These are phyloP conservation scores for Aspergillus coremiiformis DNA, from an alignment of 495 filamentous ascomycete species.

Conservation along the genomic window DNA sequence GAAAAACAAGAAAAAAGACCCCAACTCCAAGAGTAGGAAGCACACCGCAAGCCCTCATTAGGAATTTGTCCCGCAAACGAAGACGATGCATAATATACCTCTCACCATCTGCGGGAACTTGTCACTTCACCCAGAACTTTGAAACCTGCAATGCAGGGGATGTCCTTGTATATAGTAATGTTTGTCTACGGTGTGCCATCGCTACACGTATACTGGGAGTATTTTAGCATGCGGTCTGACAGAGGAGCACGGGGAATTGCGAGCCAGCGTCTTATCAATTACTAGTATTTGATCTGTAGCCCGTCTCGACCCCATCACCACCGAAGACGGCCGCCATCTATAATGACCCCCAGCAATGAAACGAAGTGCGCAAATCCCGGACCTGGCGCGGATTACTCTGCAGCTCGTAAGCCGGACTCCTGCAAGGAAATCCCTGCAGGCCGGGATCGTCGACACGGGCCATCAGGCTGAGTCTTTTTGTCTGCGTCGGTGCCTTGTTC, in stretches of 20 bases:
- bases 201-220: too few relatives aligned
- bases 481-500: neutral
- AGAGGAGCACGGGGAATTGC: too few relatives aligned
- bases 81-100: conserved; percentile 53
- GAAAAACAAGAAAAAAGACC: neutral
- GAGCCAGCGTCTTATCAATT: conserved; percentile 46
- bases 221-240: too few relatives aligned
- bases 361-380: conserved; percentile 53
- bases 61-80: conserved; percentile 75
- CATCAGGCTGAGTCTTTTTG: neutral
- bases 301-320: conserved; percentile 21
- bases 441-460: conserved; percentile 44
- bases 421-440: conserved; percentile 36
- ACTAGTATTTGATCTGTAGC: conserved; percentile 40
- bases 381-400: conserved; percentile 45
- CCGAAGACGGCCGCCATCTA: conserved; percentile 59
- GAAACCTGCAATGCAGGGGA: conserved; percentile 29
- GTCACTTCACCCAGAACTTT: conserved; percentile 24
- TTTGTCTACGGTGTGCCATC: conserved; percentile 29
- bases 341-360: too few relatives aligned
- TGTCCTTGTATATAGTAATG: conserved; percentile 26
- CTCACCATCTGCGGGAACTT: conserved; percentile 22
- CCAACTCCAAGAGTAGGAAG: too few relatives aligned
- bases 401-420: conserved; percentile 50
- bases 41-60: conserved; percentile 57